Evolutionary conservation across 2,329 filamentous ascomycete species (phyloP), one percentile per base, ranked within the genome.

Genomic region (Paecilomyces niveus): DNA sequence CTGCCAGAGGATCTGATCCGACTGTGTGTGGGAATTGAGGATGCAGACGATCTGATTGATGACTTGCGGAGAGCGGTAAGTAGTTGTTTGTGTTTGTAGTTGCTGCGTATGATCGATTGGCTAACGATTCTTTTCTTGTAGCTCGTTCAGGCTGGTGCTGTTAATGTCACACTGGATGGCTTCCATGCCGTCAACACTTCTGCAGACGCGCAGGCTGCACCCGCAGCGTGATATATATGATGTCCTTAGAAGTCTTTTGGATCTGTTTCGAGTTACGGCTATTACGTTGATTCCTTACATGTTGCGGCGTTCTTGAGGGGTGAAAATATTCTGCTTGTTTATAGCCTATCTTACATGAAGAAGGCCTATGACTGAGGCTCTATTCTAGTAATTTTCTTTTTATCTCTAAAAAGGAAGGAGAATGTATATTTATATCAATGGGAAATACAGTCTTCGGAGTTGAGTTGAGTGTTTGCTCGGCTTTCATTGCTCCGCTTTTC

Each of bases 1-100:
- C 89, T 99, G 86, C 94, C 94, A 10, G 94, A 99, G 76, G 94
- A 99, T 73, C 89, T 99, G 61, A 97, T 99, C 68, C 84, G 94
- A 58, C 77, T 99, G 57, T 99, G 94, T 70, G 92, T 99, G 52
- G 94, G 94, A 53, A 99, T 99, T 68, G 94, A 99, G 74, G 94
- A 99, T 74, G 85, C 83, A 3, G 85, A 91, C 66, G 94, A 99
- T 78, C 73, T 99, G 68, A 90, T 97, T 70, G 93, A 97, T 70
- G 94, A 99, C 75, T 78, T 99, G 59, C 89, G 87, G 62, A 86
- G 92, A 66, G 94, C 94, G 66, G 91, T 95, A 85, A 82, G 90
- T 86, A 35, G 13, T 4, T 51, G n/a, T 21, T 21, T 35, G 21
- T 53, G 15, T 33, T 33, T 5, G 31, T 10, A 21, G 6, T 15